phyloP scores from a whole-genome alignment of 805 yeast species.

The Sungouiozyma ichnusensis region DNA sequence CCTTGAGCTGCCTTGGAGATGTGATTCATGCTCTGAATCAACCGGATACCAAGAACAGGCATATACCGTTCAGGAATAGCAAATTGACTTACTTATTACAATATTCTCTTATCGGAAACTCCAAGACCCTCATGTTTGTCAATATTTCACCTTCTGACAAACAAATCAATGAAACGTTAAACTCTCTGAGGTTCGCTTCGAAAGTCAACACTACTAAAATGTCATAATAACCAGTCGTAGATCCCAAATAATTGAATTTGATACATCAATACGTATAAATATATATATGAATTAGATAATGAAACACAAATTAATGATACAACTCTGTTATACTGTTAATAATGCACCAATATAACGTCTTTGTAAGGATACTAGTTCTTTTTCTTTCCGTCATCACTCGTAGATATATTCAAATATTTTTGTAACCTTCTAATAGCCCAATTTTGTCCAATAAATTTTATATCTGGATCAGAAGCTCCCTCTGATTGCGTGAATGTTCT shows the following conservation, averaged over 20 bases:
- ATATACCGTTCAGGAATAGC: conserved; percentile 90
- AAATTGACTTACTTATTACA: conserved; percentile 81
- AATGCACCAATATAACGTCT: background rate
- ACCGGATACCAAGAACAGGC: conserved; percentile 29
- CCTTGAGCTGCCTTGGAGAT: conserved; percentile 81
- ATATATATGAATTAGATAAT: background rate
- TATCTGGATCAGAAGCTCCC: conserved; percentile 58
- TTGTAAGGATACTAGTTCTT: background rate
- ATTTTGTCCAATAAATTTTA: conserved; percentile 64
- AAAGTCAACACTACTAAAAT: conserved; percentile 55
- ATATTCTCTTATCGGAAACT: conserved; percentile 71
- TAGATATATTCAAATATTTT: conserved; percentile 12
- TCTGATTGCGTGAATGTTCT: conserved; percentile 48
- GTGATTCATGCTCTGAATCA: conserved; percentile 66
- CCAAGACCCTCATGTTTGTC: conserved; percentile 90
- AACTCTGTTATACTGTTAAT: background rate
- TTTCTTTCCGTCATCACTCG: conserved; percentile 1
- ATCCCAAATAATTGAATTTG: no score
- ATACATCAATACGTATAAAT: background rate
- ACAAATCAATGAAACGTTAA: conserved; percentile 68
- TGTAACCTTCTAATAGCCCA: conserved; percentile 76
- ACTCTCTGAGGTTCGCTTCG: conserved; percentile 81
- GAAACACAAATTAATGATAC: background rate
- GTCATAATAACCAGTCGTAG: no score
- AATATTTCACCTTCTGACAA: conserved; percentile 59